Evolutionary conservation across 192 early-diverging fungal genomes (phyloP).

Genomic region (Linnemannia exigua): DNA sequence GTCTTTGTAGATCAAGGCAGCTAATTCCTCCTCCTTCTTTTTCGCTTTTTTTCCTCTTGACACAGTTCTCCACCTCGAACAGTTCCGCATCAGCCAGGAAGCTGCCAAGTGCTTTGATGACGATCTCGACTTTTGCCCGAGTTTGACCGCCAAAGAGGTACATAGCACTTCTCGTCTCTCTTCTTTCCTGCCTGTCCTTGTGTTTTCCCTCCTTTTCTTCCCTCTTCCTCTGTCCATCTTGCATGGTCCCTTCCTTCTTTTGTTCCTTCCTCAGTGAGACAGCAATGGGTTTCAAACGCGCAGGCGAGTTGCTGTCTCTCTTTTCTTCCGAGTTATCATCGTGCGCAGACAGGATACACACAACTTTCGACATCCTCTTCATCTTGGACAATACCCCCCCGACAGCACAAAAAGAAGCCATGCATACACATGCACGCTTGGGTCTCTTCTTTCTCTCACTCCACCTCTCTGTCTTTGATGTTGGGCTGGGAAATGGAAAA

Average conservation of each 20-base stretch:
- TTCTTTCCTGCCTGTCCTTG: background rate
- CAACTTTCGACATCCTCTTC: background rate
- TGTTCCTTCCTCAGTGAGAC: background rate
- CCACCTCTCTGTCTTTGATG: conserved; percentile 4
- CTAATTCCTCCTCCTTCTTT: background rate
- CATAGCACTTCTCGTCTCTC: background rate
- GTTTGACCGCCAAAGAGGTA: conserved; percentile 66
- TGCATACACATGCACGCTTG: conserved; percentile 15
- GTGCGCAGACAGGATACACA: background rate
- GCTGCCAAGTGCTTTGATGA: conserved; percentile 68
- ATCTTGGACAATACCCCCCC: background rate
- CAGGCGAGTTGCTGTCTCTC: background rate
- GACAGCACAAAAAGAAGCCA: background rate
- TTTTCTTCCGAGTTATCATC: background rate
- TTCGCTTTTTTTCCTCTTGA: background rate
- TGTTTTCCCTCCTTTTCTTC: background rate
- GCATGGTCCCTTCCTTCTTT: conserved; percentile 15
- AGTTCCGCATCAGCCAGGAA: conserved; percentile 63
- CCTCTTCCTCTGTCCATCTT: background rate
- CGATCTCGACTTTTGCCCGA: conserved; percentile 71
- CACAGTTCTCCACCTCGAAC: conserved; percentile 56
- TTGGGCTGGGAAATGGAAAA: background rate
- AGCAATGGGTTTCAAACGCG: background rate
- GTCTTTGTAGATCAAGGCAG: background rate
- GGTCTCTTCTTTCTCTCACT: conserved; percentile 5